These are phyloP conservation scores for Trichomonas vaginalis DNA, from an alignment of 208 protist species.

Conservation along the genomic window DNA sequence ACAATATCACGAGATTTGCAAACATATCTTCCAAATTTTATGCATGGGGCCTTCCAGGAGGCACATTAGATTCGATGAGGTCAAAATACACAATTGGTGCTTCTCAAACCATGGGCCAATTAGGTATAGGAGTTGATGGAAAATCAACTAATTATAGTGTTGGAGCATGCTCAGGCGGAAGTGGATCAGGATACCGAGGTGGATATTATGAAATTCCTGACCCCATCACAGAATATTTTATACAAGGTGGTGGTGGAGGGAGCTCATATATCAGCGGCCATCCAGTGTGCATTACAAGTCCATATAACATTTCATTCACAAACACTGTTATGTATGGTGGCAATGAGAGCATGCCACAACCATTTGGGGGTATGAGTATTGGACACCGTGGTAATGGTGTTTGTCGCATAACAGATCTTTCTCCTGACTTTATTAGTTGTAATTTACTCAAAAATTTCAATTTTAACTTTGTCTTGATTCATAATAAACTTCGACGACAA, in stretches of 20 bases:
- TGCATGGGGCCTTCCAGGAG: neutral
- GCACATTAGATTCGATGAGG: no score
- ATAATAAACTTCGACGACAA: no score
- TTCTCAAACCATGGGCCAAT: neutral
- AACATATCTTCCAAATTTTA: neutral
- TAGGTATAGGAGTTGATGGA: neutral
- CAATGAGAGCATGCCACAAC: no score
- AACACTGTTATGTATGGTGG: no score
- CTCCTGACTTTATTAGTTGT: no score
- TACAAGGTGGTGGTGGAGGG: neutral
- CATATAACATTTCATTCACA: neutral
- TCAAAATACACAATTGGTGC: neutral
- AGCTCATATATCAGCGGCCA: neutral
- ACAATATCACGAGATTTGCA: neutral
- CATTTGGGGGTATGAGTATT: no score
- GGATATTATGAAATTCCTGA: neutral
- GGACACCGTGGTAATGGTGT: no score
- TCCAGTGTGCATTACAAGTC: neutral
- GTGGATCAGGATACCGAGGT: neutral
- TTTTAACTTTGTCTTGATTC: no score
- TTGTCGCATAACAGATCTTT: no score
- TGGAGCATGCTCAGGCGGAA: neutral
- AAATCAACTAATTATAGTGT: neutral
- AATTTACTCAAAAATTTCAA: no score
- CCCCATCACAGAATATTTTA: neutral